Conservation (phyloP, 371 early-diverging fungal genomes). For the Mucor racemosus region DNA sequence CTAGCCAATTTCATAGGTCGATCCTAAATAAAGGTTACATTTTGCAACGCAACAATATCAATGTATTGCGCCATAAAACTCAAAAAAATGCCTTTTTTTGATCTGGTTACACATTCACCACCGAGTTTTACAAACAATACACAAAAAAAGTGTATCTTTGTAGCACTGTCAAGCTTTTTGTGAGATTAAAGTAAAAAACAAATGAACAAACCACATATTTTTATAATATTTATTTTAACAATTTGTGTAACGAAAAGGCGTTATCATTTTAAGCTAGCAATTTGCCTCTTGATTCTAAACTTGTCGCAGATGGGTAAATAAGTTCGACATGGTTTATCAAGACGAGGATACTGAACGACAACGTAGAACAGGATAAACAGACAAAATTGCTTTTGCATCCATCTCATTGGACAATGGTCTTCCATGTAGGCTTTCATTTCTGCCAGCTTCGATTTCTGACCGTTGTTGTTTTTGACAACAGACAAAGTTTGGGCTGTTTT, state of each 20-base stretch:
- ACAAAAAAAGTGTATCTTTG: not conserved
- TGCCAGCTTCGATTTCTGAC: not conserved
- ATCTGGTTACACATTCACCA: not conserved
- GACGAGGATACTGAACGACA: slow-evolving; percentile 37
- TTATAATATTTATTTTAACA: not conserved
- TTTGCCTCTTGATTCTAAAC: slow-evolving; percentile 22
- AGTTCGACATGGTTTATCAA: slow-evolving; percentile 28
- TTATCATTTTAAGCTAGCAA: not conserved
- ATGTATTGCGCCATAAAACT: slow-evolving; percentile 13
- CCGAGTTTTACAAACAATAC: slow-evolving; percentile 1
- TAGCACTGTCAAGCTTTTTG: no score
- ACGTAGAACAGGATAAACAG: slow-evolving; percentile 38
- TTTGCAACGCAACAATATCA: not conserved
- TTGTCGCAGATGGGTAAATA: slow-evolving; percentile 46
- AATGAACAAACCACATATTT: not conserved
- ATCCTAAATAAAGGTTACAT: slow-evolving; percentile 7
- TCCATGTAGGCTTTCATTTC: slow-evolving; percentile 1
- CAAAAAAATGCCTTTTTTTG: not conserved
- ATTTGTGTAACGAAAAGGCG: not conserved
- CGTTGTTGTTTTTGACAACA: not conserved
- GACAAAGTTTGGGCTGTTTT: not conserved
- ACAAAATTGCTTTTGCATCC: slow-evolving; percentile 42
- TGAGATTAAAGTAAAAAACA: no score
- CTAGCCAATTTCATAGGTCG: not conserved
- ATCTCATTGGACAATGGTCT: slow-evolving; percentile 34